These are phyloP conservation scores for Candida incommunis DNA, from an alignment of 805 yeast species.

Conservation along the genomic window DNA sequence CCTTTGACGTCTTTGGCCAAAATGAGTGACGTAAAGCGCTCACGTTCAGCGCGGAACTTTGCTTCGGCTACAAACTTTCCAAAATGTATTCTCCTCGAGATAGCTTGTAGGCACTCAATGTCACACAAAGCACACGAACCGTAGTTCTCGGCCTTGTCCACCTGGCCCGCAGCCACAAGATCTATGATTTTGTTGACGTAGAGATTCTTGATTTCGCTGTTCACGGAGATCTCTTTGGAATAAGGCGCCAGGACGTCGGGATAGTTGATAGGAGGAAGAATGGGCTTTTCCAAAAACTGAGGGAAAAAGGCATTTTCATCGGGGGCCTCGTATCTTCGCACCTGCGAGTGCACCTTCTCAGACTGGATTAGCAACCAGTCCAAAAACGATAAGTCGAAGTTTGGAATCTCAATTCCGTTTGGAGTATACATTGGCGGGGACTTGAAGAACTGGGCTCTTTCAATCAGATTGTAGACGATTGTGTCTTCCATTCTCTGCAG, in stretches of 20 bases:
- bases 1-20: slow-evolving; percentile 50
- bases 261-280: slow-evolving; percentile 65
- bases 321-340: slow-evolving; percentile 86
- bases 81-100: slow-evolving; percentile 87
- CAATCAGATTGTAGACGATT: slow-evolving; percentile 82
- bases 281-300: slow-evolving; percentile 42
- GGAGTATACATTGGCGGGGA: slow-evolving; percentile 61
- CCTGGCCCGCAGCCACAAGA: slow-evolving; percentile 43
- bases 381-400: slow-evolving; percentile 66
- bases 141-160: slow-evolving; percentile 71
- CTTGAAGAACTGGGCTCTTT: slow-evolving; percentile 74
- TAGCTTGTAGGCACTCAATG: slow-evolving; percentile 73
- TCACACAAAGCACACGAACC: slow-evolving; percentile 82
- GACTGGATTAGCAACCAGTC: slow-evolving; percentile 73
- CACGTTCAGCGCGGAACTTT: slow-evolving; percentile 60
- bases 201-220: slow-evolving; percentile 46
- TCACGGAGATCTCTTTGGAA: slow-evolving; percentile 62
- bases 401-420: slow-evolving; percentile 41
- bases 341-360: slow-evolving; percentile 63
- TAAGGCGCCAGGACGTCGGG: slow-evolving; percentile 69
- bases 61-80: slow-evolving; percentile 98
- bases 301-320: slow-evolving; percentile 90
- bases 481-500: slow-evolving; percentile 93
- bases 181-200: slow-evolving; percentile 73
- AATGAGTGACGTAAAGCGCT: slow-evolving; percentile 50